Base-by-base conservation (phyloP, 2,329 filamentous ascomycete genomes). In the Pseudogymnoascus sp. region DNA sequence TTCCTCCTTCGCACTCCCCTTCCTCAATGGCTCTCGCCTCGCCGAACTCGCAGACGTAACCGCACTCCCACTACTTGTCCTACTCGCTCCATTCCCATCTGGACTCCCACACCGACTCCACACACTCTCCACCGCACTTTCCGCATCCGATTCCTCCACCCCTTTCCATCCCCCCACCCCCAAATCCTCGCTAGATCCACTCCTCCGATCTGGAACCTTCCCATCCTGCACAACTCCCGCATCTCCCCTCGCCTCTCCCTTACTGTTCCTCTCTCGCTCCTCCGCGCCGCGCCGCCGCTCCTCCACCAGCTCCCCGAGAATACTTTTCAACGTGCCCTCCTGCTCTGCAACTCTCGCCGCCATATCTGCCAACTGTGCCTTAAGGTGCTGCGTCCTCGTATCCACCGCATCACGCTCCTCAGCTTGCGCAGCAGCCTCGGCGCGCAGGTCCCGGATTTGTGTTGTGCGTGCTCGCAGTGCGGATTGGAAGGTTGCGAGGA, bases 331-430 rank as follows among this genome's bases (percentile, higher is more conserved):
- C 2, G 75, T 75, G 6, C 73, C 67, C 67, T 88, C 83, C 65
- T 84, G 82, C 68, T 84, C 81, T 2, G 77, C 75, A 0, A 81
- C 80, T 67, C 79, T 79, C 15, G 72, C 74, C 1, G 82, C 81
- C 78, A 88, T 83, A 59, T 80, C 80, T 67, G 87, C 82, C 0
- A 88, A 77, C 71, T 88, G 84, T 67, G 79, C 77, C 71, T 83
- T 84, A 42, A 88, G 77, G 68, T 83, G 79, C 19, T 77, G 74
- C 6, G 80, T 77, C 2, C 83, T 78, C 4, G 79, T 80, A 62
- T 82, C 77, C 17, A 80, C 77, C 69, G 87, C 84, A 59, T 83
- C 82, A 15, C 80, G 73, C 71, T 86, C 83, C 29, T 87, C 85
- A 13, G 69, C 69, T 67, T 82, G 76, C 0, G 79, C 81, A 50